Conservation (phyloP, 73 alveolate species). For the Durusdinium trenchii region DNA sequence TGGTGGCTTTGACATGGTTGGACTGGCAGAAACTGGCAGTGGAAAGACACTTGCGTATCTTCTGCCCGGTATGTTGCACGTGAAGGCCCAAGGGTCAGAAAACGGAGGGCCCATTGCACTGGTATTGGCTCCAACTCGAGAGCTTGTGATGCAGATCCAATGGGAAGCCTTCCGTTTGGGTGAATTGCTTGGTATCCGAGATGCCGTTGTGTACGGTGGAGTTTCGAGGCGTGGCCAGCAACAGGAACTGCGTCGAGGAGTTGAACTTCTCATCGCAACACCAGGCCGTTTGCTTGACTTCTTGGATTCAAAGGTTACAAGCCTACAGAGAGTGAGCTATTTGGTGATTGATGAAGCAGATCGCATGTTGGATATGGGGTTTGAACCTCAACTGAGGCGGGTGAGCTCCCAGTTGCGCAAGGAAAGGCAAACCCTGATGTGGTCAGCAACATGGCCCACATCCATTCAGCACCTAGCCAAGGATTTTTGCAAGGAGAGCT, state of each 20-base stretch:
- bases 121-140: constrained; percentile 80
- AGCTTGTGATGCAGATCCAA: constrained; percentile 89
- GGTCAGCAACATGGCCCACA: constrained; percentile 98
- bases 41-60: constrained; percentile 84
- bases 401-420: constrained; percentile 92
- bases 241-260: constrained; percentile 96
- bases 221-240: constrained; percentile 69
- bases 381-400: constrained; percentile 96
- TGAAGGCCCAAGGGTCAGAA: not conserved
- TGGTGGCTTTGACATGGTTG: constrained; percentile 49
- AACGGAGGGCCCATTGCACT: constrained; percentile 51
- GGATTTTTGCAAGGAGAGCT: constrained; percentile 96
- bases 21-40: constrained; percentile 83
- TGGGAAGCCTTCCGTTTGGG: constrained; percentile 84
- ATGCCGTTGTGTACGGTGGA: constrained; percentile 85
- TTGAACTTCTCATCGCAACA: constrained; percentile 98
- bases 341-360: constrained; percentile 98
- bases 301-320: constrained; percentile 94
- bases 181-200: constrained; percentile 32
- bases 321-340: constrained; percentile 95
- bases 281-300: constrained; percentile 99
- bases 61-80: constrained; percentile 63
- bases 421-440: constrained; percentile 97
- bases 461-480: constrained; percentile 53
- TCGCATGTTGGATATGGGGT: constrained; percentile 97